Evolutionary conservation across 345 rosid genomes (phyloP).

Genomic region (Streptanthus diversifolius): DNA sequence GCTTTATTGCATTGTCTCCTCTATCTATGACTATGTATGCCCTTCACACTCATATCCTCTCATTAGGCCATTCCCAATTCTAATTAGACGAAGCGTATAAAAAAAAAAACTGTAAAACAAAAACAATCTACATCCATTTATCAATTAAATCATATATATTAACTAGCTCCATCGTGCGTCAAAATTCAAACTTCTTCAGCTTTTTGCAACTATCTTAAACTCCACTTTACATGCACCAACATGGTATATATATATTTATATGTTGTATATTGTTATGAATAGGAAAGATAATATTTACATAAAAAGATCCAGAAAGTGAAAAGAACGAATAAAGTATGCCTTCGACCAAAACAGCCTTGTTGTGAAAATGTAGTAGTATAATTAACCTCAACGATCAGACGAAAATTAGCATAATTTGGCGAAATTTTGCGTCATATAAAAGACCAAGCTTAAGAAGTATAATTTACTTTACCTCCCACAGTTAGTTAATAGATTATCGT

Average conservation of each 20-base stretch:
- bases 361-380: no score
- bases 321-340: background rate
- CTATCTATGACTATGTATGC: slow-evolving; percentile 18
- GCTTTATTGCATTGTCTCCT: slow-evolving; percentile 11
- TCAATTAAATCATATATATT: background rate
- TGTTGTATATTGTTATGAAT: slow-evolving; percentile 1
- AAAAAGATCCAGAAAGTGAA: slow-evolving; percentile 23
- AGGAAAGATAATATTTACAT: slow-evolving; percentile 6
- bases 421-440: no score
- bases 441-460: background rate
- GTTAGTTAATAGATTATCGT: background rate
- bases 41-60: slow-evolving; percentile 28
- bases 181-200: background rate
- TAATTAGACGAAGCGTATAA: slow-evolving; percentile 4
- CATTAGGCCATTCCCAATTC: slow-evolving; percentile 15
- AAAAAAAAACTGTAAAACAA: background rate
- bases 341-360: no score
- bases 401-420: background rate
- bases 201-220: background rate
- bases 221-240: slow-evolving; percentile 12
- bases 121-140: background rate
- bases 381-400: background rate
- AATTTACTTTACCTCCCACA: background rate
- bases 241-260: background rate
- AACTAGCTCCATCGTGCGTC: background rate